Base-by-base conservation (phyloP, 1,284 basidiomycete species). In the Hypsizygus ulmarius region DNA sequence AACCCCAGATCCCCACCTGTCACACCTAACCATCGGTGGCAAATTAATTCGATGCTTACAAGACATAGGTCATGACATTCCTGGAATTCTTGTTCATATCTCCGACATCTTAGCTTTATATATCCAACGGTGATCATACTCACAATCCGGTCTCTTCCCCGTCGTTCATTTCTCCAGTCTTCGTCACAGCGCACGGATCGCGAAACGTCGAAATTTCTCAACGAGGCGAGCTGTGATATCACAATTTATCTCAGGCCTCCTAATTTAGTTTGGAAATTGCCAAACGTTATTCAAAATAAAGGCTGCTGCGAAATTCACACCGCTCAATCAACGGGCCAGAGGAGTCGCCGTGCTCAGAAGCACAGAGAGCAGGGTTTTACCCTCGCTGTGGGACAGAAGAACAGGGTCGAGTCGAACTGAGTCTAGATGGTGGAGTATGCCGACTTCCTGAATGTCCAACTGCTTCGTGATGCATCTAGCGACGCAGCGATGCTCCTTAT, bases 311-410 rank as follows among this genome's bases (percentile, higher is more conserved):
- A 25, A 25, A 4, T 25, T 25, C 7, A 15, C 3, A n/a, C 16
- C 37, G 18, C 37, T 4, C 37, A 38, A 18, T 19, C 15, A 38
- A 25, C n/a, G 37, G 16, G 9, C 11, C 6, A 16, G 11, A 25
- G 3, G n/a, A 38, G 25, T 21, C 18, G 11, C n/a, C 25, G 15
- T 2, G 37, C 2, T 5, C 25, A 38, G 10, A 9, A 5, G n/a
- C 9, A 21, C 14, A 19, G 16, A 38, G 16, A 15, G 16, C 25
- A 38, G 27, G 19, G 41, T 30, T n/a, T 45, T 50, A 50, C 27
- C 37, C 48, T 50, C 41, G 19, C 21, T 50, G 48, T 50, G 48
- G 38, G 48, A 50, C 21, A 25, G 3, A 25, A 25, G 21, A 25
- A 7, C 42, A 27, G 33, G 30, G 42, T 18, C 18, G 42, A 11